Conservation (phyloP, 2,329 filamentous ascomycete genomes). For the Gaeumannomyces tritici region DNA sequence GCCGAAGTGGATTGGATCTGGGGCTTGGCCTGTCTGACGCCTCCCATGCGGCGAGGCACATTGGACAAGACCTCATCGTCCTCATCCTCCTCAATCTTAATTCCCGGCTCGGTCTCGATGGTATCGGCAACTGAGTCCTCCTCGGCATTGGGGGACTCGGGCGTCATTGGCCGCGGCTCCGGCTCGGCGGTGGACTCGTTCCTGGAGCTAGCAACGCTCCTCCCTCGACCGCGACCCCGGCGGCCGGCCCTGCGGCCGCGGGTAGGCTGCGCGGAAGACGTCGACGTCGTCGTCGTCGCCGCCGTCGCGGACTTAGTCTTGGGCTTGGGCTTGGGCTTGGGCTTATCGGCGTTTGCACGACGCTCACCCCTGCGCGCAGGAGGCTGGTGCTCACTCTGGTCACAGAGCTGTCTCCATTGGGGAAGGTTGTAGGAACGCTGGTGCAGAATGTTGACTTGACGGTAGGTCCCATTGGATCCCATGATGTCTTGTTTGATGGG, state of each 20-base stretch:
- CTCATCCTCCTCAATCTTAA: slow-evolving; percentile 32
- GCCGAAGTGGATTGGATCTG: slow-evolving; percentile 72
- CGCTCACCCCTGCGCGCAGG: slow-evolving; percentile 82
- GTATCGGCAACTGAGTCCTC: slow-evolving; percentile 30
- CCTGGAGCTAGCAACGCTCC: slow-evolving; percentile 29
- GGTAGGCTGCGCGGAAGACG: slow-evolving; percentile 4
- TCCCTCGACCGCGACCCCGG: slow-evolving; percentile 16
- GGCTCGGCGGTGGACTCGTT: slow-evolving; percentile 26
- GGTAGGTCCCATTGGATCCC: slow-evolving; percentile 89
- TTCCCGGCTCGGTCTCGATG: slow-evolving; percentile 35
- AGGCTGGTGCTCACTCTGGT: slow-evolving; percentile 92
- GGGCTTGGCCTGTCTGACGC: slow-evolving; percentile 40
- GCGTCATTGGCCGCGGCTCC: slow-evolving; percentile 48
- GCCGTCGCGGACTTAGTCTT: slow-evolving; percentile 23
- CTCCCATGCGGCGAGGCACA: slow-evolving; percentile 32
- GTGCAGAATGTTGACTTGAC: slow-evolving; percentile 94
- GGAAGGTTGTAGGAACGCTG: slow-evolving; percentile 93
- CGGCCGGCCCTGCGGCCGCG: slow-evolving; percentile 20
- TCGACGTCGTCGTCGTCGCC: background rate
- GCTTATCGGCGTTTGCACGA: slow-evolving; percentile 50
- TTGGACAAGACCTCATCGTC: slow-evolving; percentile 24
- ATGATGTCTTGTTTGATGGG: slow-evolving; percentile 98
- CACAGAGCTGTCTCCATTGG: slow-evolving; percentile 88
- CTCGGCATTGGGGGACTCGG: slow-evolving; percentile 41
- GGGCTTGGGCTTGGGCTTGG: slow-evolving; percentile 30